Conservation (phyloP, 2,329 filamentous ascomycete genomes). For the Exophiala aquamarina region DNA sequence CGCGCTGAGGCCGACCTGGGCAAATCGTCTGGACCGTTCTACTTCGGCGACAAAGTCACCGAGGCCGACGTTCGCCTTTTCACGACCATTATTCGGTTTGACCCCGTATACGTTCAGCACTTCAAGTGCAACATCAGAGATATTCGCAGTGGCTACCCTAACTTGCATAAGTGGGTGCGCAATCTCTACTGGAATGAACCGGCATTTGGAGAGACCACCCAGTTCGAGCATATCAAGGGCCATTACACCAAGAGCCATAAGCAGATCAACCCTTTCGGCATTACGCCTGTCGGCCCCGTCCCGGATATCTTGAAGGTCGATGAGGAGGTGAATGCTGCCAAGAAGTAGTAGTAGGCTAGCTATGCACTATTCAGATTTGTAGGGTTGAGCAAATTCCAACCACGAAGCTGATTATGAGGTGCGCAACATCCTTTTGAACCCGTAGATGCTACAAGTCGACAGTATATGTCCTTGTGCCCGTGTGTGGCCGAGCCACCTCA, state of each 20-base stretch:
- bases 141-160: slow-evolving; percentile 79
- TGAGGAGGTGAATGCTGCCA: slow-evolving; percentile 69
- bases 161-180: slow-evolving; percentile 77
- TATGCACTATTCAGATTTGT: neutral
- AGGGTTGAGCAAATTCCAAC: neutral
- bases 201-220: slow-evolving; percentile 78
- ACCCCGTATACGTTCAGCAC: slow-evolving; percentile 78
- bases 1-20: slow-evolving; percentile 70
- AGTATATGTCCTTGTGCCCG: too few species aligned
- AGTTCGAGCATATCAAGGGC: slow-evolving; percentile 94
- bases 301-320: slow-evolving; percentile 77
- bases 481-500: too few species aligned
- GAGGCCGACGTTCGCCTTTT: slow-evolving; percentile 79
- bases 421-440: too few species aligned
- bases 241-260: slow-evolving; percentile 67
- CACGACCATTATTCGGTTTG: slow-evolving; percentile 71
- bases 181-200: slow-evolving; percentile 79
- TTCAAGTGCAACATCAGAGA: slow-evolving; percentile 82
- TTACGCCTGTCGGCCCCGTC: slow-evolving; percentile 81
- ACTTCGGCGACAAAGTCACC: slow-evolving; percentile 73
- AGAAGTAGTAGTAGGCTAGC: slow-evolving; percentile 9
- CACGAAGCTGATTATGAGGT: neutral
- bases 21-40: slow-evolving; percentile 58
- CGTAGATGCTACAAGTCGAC: too few species aligned
- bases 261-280: slow-evolving; percentile 66